Base-by-base conservation (phyloP, 148 eudicot species). In the Diospyros kaki region DNA sequence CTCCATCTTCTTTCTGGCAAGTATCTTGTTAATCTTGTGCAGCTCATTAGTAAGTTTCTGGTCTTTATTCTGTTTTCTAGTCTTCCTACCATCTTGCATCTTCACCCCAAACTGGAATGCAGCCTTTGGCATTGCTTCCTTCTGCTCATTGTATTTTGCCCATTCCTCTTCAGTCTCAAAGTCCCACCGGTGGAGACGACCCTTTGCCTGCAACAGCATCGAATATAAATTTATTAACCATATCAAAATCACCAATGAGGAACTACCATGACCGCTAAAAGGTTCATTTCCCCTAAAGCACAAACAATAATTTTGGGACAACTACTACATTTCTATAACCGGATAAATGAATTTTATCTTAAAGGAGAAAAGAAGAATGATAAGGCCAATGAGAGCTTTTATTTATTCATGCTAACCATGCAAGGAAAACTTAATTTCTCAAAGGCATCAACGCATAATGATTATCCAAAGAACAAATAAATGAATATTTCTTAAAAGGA, bases 101-200 rank as follows among this genome's bases (percentile, higher is more conserved):
- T 93, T 93, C 80, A 93, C 98, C 1, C 98, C 98, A 74, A 93
- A 93, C 85, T 93, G 98, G 89, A 93, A 93, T 71, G 98, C 98
- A 60, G 93, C 96, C 83, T 93, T 93, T 0, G 98, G 98, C 98
- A 93, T 93, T 78, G 98, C 98, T 81, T 94, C 98, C 81, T 93
- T 93, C 76, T 90, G 92, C 77, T 93, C 98, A 40, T 93, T 91
- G 88, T 93, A 93, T 69, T 79, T 86, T 12, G 98, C 98, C 98
- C 98, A 94, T 69, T 94, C 98, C 73, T 89, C 97, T 61, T 91
- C 97, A 8, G 98, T 90, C 83, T 94, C 97, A 83, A 94, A 94
- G 78, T 92, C 97, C 97, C 98, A 92, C 55, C 93, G 80, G 74
- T 91, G 98, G 71, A 93, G 97, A 50, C 98, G 91, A n/a, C 97